These are phyloP conservation scores for Schwanniomyces sp. DNA, from an alignment of 805 yeast genomes.

Conservation along the genomic window DNA sequence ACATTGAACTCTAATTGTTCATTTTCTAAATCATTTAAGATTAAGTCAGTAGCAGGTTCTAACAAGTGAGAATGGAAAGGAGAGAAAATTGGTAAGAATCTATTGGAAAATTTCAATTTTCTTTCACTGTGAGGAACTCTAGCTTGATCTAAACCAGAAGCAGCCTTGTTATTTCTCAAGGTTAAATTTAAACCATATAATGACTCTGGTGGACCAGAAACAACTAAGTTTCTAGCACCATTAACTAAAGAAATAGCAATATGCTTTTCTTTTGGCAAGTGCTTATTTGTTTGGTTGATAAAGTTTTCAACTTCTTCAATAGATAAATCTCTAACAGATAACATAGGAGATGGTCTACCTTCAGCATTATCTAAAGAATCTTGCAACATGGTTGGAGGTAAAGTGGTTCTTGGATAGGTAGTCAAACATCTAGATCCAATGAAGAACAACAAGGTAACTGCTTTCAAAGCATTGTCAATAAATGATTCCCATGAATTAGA, in stretches of 20 bases:
- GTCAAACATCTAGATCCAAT: constrained; percentile 90
- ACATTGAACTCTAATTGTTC: constrained; percentile 58
- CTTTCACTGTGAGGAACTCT: constrained; percentile 93
- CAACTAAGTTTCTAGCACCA: constrained; percentile 94
- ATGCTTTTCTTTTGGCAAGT: constrained; percentile 88
- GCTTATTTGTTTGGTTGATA: constrained; percentile 86
- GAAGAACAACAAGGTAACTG: constrained; percentile 84
- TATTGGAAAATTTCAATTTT: constrained; percentile 87
- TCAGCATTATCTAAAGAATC: constrained; percentile 93
- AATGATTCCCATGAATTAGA: constrained; percentile 84
- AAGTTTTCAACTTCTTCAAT: constrained; percentile 73
- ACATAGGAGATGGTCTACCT: constrained; percentile 97
- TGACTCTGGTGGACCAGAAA: constrained; percentile 98
- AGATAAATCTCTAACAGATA: constrained; percentile 87
- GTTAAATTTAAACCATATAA: constrained; percentile 91
- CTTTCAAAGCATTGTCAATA: constrained; percentile 66
- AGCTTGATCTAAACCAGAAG: constrained; percentile 91
- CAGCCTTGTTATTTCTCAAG: constrained; percentile 91
- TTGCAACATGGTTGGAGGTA: constrained; percentile 89
- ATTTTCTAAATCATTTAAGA: constrained; percentile 60
- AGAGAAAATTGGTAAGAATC: constrained; percentile 92
- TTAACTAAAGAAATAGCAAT: constrained; percentile 87
- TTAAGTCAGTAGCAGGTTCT: constrained; percentile 64
- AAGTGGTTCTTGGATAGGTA: constrained; percentile 88
- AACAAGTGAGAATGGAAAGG: constrained; percentile 96